Evolutionary conservation across 768 basidiomycete species (phyloP).

Genomic region (Mycena rosella): DNA sequence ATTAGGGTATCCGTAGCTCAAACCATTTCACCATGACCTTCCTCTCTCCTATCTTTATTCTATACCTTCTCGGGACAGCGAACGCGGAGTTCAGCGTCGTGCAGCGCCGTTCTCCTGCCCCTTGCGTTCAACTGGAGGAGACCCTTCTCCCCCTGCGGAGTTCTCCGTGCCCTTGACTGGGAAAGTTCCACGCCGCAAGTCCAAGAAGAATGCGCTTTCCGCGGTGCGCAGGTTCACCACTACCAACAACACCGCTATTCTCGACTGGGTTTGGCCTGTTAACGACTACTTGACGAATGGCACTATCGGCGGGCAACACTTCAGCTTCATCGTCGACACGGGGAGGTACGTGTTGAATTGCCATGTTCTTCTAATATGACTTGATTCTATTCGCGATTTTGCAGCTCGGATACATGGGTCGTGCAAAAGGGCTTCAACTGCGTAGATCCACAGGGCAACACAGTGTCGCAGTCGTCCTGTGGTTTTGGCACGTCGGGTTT

Average conservation of each 20-base stretch:
- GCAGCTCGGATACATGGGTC: neutral
- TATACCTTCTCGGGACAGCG: no score
- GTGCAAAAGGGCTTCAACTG: neutral
- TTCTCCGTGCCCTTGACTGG: no score
- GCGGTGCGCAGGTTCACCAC: no score
- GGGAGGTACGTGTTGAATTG: slow-evolving; percentile 25
- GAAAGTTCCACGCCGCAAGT: no score
- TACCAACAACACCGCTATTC: slow-evolving; percentile 3
- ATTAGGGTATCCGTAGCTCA: no score
- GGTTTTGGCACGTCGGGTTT: slow-evolving; percentile 39
- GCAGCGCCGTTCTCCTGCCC: no score
- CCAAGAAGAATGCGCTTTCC: no score
- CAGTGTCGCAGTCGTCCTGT: slow-evolving; percentile 26
- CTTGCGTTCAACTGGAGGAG: no score
- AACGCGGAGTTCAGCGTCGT: no score
- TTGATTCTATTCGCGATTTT: neutral
- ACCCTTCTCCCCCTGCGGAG: no score
- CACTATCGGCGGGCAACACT: slow-evolving; percentile 32
- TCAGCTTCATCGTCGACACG: slow-evolving; percentile 34
- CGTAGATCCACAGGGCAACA: neutral
- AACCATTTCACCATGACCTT: no score
- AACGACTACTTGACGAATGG: slow-evolving; percentile 29
- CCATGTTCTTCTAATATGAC: no score
- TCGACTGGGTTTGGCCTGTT: slow-evolving; percentile 28
- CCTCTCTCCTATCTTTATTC: neutral